Evolutionary conservation across 345 rosid species (phyloP), one percentile per base, ranked within the genome.

Genomic region (Populus simonii): DNA sequence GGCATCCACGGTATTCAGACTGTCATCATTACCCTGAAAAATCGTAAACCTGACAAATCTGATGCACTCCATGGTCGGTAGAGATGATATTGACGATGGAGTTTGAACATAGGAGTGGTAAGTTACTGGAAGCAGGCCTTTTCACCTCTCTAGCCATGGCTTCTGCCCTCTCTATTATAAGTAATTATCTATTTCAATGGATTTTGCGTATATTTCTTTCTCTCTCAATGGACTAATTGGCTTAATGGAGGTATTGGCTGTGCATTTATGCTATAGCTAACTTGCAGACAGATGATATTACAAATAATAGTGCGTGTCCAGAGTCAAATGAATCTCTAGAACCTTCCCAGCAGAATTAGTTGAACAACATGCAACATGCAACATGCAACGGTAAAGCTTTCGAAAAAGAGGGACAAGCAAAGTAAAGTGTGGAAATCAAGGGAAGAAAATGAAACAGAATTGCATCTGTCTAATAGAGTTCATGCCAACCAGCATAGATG

Each of bases 401-500:
- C 27, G 20, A 35, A 57, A 36, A 36, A 12, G 8, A 9, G 29
- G 25, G 7, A 23, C 66, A 11, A 12, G 47, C 3, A 27, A 18
- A 27, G 76, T 65, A 70, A 71, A 13, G 73, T 68, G 62, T 18
- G 45, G n/a, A 53, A 49, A 31, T 49, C 39, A 55, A 55, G 20
- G 38, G 2, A 45, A 45, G 17, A 45, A 11, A 71, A 39, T 65
- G 71, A 77, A 57, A 35, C 5, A 23, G 38, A 18, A 92, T 98
- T 45, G 16, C 16, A 2, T 12, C 99, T 92, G 97, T 80, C 70
- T 79, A 35, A 86, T 87, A 31, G 97, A 92, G 83, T 90, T 90
- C 97, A 93, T 92, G 80, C 98, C 98, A 66, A 94, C 97, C 77
- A 94, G 86, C 70, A 92, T 88, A 0, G 98, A 80, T 1, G 97